These are phyloP conservation scores for Trametes sp. DNA, from an alignment of 1,284 basidiomycete species.

Conservation along the genomic window DNA sequence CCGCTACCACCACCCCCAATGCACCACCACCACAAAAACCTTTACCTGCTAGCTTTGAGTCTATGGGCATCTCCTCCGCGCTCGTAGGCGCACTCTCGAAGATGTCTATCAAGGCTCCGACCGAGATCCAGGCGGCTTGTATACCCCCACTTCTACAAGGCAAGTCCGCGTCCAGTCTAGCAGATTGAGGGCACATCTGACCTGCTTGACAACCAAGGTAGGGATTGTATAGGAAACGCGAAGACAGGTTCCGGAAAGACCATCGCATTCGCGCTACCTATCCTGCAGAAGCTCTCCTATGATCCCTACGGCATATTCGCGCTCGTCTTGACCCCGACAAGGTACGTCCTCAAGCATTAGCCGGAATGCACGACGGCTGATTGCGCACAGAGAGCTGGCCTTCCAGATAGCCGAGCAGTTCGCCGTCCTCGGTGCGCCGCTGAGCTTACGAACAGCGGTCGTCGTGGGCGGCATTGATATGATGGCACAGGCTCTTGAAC, in stretches of 20 bases:
- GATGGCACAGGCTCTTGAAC: constrained; percentile 92
- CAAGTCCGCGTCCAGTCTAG: constrained; percentile 44
- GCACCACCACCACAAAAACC: constrained; percentile 22
- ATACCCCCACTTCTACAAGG: constrained; percentile 88
- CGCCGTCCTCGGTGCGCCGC: constrained; percentile 84
- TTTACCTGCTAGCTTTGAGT: constrained; percentile 58
- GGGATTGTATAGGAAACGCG: constrained; percentile 96
- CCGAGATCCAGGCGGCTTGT: constrained; percentile 90
- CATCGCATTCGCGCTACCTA: constrained; percentile 95
- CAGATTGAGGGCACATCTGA: constrained; percentile 23
- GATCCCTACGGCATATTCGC: constrained; percentile 97
- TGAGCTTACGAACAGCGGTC: constrained; percentile 86
- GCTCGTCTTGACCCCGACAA: constrained; percentile 92
- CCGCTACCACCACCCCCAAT: constrained; percentile 13
- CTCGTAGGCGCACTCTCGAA: constrained; percentile 76
- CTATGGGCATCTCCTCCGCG: constrained; percentile 78
- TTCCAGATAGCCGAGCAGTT: constrained; percentile 99
- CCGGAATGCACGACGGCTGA: not conserved
- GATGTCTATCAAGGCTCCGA: constrained; percentile 90
- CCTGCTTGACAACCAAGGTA: constrained; percentile 55
- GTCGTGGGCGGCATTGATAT: constrained; percentile 99
- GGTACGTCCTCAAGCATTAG: constrained; percentile 55
- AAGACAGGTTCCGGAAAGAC: constrained; percentile 99
- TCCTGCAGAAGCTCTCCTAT: constrained; percentile 86
- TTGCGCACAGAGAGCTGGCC: constrained; percentile 80